phyloP scores from a whole-genome alignment of 257 asterid genomes.

The Solanum tarapatanum region DNA sequence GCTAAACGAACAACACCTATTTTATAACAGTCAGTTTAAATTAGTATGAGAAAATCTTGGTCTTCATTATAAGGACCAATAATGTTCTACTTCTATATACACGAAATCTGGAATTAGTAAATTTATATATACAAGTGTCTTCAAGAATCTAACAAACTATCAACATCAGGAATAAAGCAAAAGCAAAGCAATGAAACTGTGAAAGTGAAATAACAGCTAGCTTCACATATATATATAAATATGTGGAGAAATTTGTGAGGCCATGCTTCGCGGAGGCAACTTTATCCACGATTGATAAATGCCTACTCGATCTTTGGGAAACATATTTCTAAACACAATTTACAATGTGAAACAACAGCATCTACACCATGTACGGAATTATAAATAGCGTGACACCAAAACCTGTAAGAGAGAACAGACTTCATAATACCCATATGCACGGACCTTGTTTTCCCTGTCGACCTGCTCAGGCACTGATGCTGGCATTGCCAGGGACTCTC shows the following conservation, averaged over 20 bases:
- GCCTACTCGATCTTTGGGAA: neutral
- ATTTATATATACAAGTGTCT: neutral
- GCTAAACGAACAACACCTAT: neutral
- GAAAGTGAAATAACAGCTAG: neutral
- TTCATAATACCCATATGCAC: neutral
- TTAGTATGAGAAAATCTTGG: neutral
- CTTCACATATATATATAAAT: neutral
- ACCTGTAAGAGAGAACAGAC: neutral
- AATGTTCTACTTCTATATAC: neutral
- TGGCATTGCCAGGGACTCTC: neutral
- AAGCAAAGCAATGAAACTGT: neutral
- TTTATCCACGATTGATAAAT: neutral
- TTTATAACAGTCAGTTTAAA: neutral
- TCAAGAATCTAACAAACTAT: neutral
- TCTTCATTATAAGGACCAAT: neutral
- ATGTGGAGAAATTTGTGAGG: neutral
- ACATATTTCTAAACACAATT: neutral
- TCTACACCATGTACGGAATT: neutral
- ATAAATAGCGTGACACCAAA: neutral
- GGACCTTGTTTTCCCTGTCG: neutral
- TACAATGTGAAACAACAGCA: neutral
- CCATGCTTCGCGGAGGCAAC: neutral
- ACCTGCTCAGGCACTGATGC: neutral
- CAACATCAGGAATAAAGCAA: neutral
- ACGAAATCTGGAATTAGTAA: neutral